Percentiles rank a stretch among this genome's conserved stretches.
Conservation (phyloP, 208 protist genomes). For the Leishmania mexicana region DNA sequence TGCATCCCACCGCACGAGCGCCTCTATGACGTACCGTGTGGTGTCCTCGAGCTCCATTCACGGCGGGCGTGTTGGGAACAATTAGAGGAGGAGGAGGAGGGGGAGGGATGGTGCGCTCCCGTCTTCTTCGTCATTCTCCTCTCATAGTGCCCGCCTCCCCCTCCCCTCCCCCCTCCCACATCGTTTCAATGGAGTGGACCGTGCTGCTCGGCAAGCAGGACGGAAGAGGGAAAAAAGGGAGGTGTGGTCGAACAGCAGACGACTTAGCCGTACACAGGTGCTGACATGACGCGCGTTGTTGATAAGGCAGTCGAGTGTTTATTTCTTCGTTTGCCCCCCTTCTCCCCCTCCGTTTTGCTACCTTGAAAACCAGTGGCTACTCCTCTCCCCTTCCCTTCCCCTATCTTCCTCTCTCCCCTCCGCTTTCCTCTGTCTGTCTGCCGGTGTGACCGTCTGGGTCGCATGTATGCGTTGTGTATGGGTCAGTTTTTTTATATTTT, state of each 20-base stretch:
- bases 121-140: background rate
- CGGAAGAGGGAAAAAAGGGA: background rate
- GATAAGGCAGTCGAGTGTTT: background rate
- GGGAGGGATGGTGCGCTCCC: background rate
- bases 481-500: background rate
- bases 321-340: background rate
- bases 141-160: background rate
- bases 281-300: background rate
- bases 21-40: conserved; percentile 52
- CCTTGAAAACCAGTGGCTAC: background rate
- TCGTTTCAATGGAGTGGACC: background rate
- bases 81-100: background rate
- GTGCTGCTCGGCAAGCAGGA: background rate
- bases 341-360: background rate
- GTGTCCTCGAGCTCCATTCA: conserved; percentile 55
- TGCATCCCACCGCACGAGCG: conserved; percentile 19
- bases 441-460: background rate
- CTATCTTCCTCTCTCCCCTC: background rate
- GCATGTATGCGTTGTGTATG: background rate
- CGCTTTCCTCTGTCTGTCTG: background rate
- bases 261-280: background rate
- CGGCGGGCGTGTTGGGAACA: conserved; percentile 30
- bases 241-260: background rate
- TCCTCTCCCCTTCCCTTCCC: background rate
- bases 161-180: background rate